Percentiles rank a stretch among this genome's conserved stretches.
Conservation (phyloP, 306 rosid species). For the Elaeagnus macrophylla region DNA sequence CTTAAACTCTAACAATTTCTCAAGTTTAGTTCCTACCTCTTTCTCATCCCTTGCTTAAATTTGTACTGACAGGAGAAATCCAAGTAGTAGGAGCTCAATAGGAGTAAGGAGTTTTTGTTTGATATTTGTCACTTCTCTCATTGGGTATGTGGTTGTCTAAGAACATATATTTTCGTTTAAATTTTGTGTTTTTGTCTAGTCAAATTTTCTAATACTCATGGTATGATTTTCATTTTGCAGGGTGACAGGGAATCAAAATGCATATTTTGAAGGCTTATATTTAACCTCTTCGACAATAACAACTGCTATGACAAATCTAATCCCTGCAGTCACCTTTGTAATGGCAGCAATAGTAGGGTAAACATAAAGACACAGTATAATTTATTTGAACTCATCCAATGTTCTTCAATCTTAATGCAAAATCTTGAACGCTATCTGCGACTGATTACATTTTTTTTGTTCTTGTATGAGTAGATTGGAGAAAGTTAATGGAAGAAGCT, state of each 20-base stretch:
- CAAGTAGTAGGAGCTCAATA: constrained; percentile 20
- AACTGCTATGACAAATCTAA: constrained; percentile 54
- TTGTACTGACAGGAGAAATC: constrained; percentile 30
- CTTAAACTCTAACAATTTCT: no score
- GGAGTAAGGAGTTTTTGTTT: constrained; percentile 39
- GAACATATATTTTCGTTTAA: no score
- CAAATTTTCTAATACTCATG: not conserved
- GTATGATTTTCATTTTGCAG: constrained; percentile 21
- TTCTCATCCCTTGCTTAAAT: not conserved
- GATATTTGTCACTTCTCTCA: constrained; percentile 45
- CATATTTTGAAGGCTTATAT: constrained; percentile 53
- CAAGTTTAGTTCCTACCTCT: constrained; percentile 4
- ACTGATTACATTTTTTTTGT: not conserved
- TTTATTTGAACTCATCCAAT: not conserved
- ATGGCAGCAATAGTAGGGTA: constrained; percentile 56
- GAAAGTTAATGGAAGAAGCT: constrained; percentile 35
- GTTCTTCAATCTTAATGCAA: no score
- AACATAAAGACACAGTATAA: not conserved
- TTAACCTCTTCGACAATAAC: constrained; percentile 55
- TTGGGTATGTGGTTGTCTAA: constrained; percentile 40
- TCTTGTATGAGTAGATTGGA: constrained; percentile 36
- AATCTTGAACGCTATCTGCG: no score
- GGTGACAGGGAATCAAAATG: constrained; percentile 54
- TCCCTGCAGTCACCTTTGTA: constrained; percentile 57
- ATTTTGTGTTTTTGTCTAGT: not conserved